Base-by-base conservation (phyloP, 495 filamentous ascomycete genomes). In the Aspergillus asperescens region DNA sequence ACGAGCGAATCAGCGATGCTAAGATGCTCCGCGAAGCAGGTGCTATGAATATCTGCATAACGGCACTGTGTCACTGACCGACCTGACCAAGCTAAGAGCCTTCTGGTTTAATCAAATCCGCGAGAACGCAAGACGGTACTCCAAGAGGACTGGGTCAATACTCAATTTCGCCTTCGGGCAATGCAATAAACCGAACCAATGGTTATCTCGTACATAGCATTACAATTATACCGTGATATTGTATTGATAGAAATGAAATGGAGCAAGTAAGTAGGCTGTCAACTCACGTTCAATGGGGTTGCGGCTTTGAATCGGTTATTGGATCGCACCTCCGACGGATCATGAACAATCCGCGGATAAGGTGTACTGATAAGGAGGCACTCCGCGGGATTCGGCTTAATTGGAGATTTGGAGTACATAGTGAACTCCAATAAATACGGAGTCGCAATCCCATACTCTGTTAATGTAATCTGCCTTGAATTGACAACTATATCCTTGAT, bases 321-420 rank as follows among this genome's bases (percentile, higher is more conserved):
- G 52, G 51, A 22, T 27, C 15, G 23, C 29, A 18, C 15, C 46
- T 49, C 57, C 52, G 57, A 48, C 49, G 57, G 57, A 45, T 39
- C 34, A 15, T 39, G 34, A 43, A 13, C 10, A 54, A 13, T 34
- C 56, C 44, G 44, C 52, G 50, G 50, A n/a, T n/a, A n/a, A n/a
- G n/a, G n/a, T n/a, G 35, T 46, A 22, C 41, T 53, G 42, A 29
- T 50, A 34, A 40, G 43, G 19, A 29, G 29, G 41, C 38, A 6
- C 28, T 48, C 55, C 50, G 48, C 55, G 55, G 48, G 27, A 52
- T 22, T 57, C 54, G 48, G 52, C 29, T 47, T 18, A 10, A 2
- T 27, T 20, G 32, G 7, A 18, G 23, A 10, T 1, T 27, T 20
- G 32, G 7, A 18, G 23, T 34, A 47, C 9, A 47, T 35, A 24